Percentiles rank a stretch among this genome's conserved stretches.
These are phyloP conservation scores for Pseudogymnoascus sp. DNA, from an alignment of 2,329 filamentous ascomycete species.

Conservation along the genomic window DNA sequence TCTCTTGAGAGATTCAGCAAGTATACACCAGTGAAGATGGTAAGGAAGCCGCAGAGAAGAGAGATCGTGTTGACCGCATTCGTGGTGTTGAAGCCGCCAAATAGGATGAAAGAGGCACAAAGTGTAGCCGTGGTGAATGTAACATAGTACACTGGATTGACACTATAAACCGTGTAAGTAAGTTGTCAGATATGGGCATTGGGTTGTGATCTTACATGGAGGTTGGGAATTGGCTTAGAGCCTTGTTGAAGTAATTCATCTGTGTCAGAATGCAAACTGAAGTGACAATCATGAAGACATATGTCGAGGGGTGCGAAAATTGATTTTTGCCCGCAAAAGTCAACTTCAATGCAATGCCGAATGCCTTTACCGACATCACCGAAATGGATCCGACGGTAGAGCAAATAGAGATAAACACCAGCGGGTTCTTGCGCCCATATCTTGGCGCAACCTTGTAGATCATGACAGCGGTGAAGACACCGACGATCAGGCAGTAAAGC, in stretches of 20 bases:
- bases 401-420: conserved; percentile 96
- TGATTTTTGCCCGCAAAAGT: conserved; percentile 92
- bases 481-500: conserved; percentile 72
- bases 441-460: conserved; percentile 88
- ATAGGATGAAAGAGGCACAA: conserved; percentile 90
- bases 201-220: conserved; percentile 65
- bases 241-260: conserved; percentile 99
- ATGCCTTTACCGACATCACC: conserved; percentile 98
- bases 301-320: conserved; percentile 89
- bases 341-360: conserved; percentile 93
- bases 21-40: conserved; percentile 93
- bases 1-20: conserved; percentile 89
- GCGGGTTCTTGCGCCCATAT: conserved; percentile 89
- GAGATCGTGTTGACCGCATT: conserved; percentile 88
- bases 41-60: conserved; percentile 82
- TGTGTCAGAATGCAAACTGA: conserved; percentile 91
- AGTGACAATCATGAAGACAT: conserved; percentile 93
- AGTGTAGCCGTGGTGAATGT: conserved; percentile 94
- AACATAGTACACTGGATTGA: conserved; percentile 82
- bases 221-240: conserved; percentile 89
- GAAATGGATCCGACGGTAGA: conserved; percentile 94
- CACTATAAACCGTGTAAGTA: conserved; percentile 36
- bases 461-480: conserved; percentile 82
- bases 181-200: not conserved
- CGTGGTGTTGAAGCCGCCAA: conserved; percentile 91